Percentiles rank a stretch among this genome's conserved stretches.
phyloP scores from a whole-genome alignment of 2,329 filamentous ascomycete genomes.

The Cordyceps militaris region DNA sequence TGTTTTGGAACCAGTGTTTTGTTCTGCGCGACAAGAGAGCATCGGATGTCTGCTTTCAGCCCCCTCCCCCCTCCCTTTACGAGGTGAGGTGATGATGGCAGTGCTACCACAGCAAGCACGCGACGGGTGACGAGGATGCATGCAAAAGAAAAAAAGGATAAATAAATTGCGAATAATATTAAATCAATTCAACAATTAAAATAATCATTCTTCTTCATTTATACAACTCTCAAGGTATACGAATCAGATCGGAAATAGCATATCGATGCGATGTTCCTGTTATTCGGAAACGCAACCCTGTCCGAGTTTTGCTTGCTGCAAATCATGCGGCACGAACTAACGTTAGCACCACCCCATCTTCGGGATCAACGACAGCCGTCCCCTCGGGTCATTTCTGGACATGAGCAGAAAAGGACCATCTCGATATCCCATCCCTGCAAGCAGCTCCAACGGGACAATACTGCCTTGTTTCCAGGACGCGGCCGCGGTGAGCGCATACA shows the following conservation, averaged over 20 bases:
- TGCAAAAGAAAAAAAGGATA: not conserved
- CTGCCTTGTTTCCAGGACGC: not conserved
- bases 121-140: not conserved
- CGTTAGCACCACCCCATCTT: not conserved
- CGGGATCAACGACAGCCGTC: not conserved
- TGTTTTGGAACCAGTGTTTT: not conserved
- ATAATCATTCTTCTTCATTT: not conserved
- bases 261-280: not conserved
- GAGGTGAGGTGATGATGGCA: not conserved
- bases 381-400: not conserved
- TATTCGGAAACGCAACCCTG: not conserved
- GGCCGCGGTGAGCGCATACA: not conserved
- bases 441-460: not conserved
- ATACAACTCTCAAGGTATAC: not conserved
- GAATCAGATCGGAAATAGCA: not conserved
- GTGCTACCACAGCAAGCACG: not conserved
- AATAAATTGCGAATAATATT: not conserved
- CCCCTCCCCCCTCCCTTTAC: not conserved
- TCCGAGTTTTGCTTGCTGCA: not conserved
- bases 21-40: not conserved
- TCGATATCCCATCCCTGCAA: not conserved
- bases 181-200: not conserved
- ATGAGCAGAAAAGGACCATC: not conserved
- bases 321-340: not conserved
- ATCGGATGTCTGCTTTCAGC: conserved; percentile 1